A percentile compares a stretch with the other conserved stretches of the same genome.
These are phyloP conservation scores for Thermoascus crustaceus DNA, from an alignment of 2,329 filamentous ascomycete species.

Conservation along the genomic window DNA sequence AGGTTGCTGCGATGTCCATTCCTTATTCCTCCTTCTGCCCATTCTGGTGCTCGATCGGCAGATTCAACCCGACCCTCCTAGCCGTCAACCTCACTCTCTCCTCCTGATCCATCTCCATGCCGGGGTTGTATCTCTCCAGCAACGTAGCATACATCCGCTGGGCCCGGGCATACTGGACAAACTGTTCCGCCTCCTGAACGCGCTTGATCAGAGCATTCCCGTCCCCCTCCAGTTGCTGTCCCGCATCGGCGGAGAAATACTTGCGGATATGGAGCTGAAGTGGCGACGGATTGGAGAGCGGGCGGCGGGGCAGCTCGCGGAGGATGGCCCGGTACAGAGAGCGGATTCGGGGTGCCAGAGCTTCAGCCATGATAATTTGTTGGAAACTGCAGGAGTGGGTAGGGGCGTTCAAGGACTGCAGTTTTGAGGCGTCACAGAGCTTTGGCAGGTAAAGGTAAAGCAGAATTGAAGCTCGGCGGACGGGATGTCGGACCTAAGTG, in stretches of 20 bases:
- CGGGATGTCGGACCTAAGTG: too few species aligned
- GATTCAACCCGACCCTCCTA: conserved; percentile 78
- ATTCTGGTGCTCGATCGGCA: conserved; percentile 56
- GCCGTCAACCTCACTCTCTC: conserved; percentile 79
- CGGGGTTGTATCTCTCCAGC: conserved; percentile 87
- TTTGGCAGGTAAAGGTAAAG: too few species aligned
- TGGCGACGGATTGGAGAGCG: conserved; percentile 54
- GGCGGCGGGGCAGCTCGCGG: conserved; percentile 74
- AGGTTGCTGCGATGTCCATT: too few species aligned
- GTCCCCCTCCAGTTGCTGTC: conserved; percentile 12
- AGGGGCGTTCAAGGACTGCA: too few species aligned
- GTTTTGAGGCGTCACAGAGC: too few species aligned
- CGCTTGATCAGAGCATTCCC: conserved; percentile 21
- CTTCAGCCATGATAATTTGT: conserved; percentile 10
- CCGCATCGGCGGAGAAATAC: conserved; percentile 18
- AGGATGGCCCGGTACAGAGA: conserved; percentile 82
- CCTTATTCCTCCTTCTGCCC: conserved; percentile 5
- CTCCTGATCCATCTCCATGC: conserved; percentile 76
- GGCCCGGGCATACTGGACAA: conserved; percentile 70
- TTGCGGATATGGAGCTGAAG: conserved; percentile 64
- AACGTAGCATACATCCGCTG: conserved; percentile 76
- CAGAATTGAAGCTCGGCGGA: too few species aligned
- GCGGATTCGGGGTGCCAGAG: conserved; percentile 43
- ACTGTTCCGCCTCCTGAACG: conserved; percentile 61
- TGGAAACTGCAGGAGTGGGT: too few species aligned